A percentile compares a stretch with the other conserved stretches of the same genome.
Conservation (phyloP, 1,139 yeast genomes). For the Groenewaldozyma auringiensis region DNA sequence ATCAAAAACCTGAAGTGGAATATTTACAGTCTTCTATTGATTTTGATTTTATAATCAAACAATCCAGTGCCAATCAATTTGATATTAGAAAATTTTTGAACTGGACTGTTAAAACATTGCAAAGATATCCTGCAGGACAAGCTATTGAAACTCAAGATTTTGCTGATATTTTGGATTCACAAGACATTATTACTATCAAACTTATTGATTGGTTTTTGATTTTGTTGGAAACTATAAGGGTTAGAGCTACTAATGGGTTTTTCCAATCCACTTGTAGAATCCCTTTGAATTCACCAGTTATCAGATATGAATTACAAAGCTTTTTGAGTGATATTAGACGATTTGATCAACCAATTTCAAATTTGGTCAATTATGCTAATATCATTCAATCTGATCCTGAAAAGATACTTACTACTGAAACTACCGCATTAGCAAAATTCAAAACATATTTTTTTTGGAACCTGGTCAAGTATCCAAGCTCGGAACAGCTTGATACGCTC, state of each 20-base stretch:
- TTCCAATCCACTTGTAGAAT: background rate
- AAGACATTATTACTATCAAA: slow-evolving; percentile 1
- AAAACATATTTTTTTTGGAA: slow-evolving; percentile 13
- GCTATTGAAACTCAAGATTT: background rate
- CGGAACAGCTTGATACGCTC: slow-evolving; percentile 10
- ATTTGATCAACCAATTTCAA: slow-evolving; percentile 13
- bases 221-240: slow-evolving; percentile 3
- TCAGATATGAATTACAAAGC: slow-evolving; percentile 14
- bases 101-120: slow-evolving; percentile 6
- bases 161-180: background rate
- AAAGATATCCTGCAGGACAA: slow-evolving; percentile 1
- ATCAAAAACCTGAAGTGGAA: slow-evolving; percentile 7
- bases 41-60: slow-evolving; percentile 21
- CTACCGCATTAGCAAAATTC: slow-evolving; percentile 4
- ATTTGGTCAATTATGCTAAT: slow-evolving; percentile 17
- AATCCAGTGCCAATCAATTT: slow-evolving; percentile 20
- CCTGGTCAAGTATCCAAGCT: slow-evolving; percentile 13
- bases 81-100: slow-evolving; percentile 9
- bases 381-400: slow-evolving; percentile 9
- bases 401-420: background rate
- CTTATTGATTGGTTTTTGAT: background rate
- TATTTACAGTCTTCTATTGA: slow-evolving; percentile 15
- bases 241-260: slow-evolving; percentile 3
- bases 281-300: background rate
- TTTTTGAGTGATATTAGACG: slow-evolving; percentile 18